Evolutionary conservation across 441 rosid species (phyloP).

Genomic region (Gossypium aridum): DNA sequence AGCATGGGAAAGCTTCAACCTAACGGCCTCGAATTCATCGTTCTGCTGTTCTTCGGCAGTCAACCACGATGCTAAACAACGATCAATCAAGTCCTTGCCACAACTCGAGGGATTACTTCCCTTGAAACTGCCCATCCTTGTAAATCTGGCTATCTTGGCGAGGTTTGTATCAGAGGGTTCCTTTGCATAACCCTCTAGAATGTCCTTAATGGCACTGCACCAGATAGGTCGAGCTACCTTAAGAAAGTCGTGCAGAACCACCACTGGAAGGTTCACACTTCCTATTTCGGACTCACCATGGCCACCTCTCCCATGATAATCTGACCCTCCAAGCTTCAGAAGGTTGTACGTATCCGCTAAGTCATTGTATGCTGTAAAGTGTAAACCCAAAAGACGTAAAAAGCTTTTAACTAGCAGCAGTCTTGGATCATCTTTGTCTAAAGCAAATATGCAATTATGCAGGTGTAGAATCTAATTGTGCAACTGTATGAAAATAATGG

Average conservation of each 20-base stretch:
- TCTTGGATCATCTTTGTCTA: background rate
- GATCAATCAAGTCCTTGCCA: conserved; percentile 54
- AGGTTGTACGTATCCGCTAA: conserved; percentile 71
- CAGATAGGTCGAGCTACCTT: conserved; percentile 74
- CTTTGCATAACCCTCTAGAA: conserved; percentile 39
- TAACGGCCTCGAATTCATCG: conserved; percentile 61
- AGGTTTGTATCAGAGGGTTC: conserved; percentile 66
- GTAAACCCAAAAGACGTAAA: conserved; percentile 16
- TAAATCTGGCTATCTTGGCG: conserved; percentile 48
- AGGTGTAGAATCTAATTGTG: background rate
- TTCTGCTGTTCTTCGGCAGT: conserved; percentile 54
- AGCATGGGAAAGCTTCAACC: conserved; percentile 37
- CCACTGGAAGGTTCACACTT: conserved; percentile 70
- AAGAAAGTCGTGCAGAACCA: conserved; percentile 56
- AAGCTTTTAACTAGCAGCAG: background rate
- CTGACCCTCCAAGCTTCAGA: conserved; percentile 91
- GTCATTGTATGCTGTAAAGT: conserved; percentile 61
- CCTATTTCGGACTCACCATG: conserved; percentile 72
- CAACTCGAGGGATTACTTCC: conserved; percentile 31
- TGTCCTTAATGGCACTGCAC: conserved; percentile 56
- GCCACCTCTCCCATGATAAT: conserved; percentile 85
- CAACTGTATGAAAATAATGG: background rate
- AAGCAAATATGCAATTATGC: background rate
- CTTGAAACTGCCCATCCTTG: conserved; percentile 36
- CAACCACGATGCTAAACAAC: conserved; percentile 58